A percentile compares a stretch with the other conserved stretches of the same genome.
phyloP scores from a whole-genome alignment of 768 basidiomycete genomes.

The Mycena latifolia region DNA sequence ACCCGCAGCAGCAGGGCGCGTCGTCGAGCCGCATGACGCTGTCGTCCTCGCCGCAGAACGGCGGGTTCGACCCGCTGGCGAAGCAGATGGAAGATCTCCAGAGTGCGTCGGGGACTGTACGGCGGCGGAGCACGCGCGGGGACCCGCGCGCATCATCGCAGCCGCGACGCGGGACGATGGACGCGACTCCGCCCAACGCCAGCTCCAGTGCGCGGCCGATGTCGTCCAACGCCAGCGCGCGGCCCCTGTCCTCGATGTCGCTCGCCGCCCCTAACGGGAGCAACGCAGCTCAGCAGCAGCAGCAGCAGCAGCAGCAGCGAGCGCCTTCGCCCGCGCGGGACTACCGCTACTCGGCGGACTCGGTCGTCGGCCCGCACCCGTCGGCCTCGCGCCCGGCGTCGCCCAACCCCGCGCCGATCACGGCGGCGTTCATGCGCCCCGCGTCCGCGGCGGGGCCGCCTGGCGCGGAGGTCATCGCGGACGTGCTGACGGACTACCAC shows the following conservation, averaged over 20 bases:
- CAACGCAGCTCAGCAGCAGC: not conserved
- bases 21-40: conserved; percentile 42
- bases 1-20: conserved; percentile 63
- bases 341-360: conserved; percentile 81
- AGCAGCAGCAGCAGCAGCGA: conserved; percentile 24
- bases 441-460: conserved; percentile 56
- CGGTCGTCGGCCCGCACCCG: conserved; percentile 85
- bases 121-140: conserved; percentile 56
- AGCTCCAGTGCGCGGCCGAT: conserved; percentile 18
- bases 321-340: conserved; percentile 60
- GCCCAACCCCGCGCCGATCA: conserved; percentile 69
- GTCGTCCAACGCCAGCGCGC: conserved; percentile 34
- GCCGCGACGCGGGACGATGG: conserved; percentile 38
- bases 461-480: conserved; percentile 72
- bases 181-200: conserved; percentile 3
- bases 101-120: conserved; percentile 57
- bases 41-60: conserved; percentile 48
- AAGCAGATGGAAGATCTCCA: conserved; percentile 74
- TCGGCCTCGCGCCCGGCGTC: conserved; percentile 78
- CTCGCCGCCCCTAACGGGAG: conserved; percentile 30
- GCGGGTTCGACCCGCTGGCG: conserved; percentile 70
- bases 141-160: conserved; percentile 4
- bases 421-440: conserved; percentile 83
- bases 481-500: conserved; percentile 82
- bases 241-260: conserved; percentile 32